Evolutionary conservation across 208 protist species (phyloP), one percentile per base, ranked within the genome.

Genomic region (Histomonas meleagridis): DNA sequence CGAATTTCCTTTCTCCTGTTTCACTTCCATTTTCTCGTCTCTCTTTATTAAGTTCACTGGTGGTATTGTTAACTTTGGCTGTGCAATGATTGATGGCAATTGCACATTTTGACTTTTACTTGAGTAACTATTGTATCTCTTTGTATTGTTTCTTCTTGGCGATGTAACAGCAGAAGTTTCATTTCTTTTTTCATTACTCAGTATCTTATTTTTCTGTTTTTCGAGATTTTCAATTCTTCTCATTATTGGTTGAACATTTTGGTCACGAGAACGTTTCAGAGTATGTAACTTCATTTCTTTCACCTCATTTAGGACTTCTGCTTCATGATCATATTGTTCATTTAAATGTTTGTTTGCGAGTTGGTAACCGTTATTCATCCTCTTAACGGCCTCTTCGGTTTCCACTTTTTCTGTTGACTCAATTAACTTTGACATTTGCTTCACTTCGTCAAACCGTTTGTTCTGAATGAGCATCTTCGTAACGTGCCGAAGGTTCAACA

Each of bases 261-360:
- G 43, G 4, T 86, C 76, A 5, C 43, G 23, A 5, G 46, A 49
- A 38, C 76, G 23, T 16, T 32, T 12, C n/a, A 86, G 51, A 28
- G 51, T 86, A 86, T 86, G 46, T 18, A 51, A 40, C 28, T 48
- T 51, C 46, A 51, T 86, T 21, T 86, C 76, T 18, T 86, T 38
- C 10, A 51, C 55, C 9, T 40, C 23, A 9, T 49, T 0, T 16
- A 86, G 51, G 0, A 86, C 46, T 55, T 86, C n/a, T 57, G 32
- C 3, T 55, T 86, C 76, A 55, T 86, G 76, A 43, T 86, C 76
- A 55, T 38, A 86, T 55, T 86, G 43, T 43, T 86, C 76, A 55
- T 51, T 32, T 55, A 86, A 55, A 43, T 28, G 40, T 55, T 86
- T 40, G 38, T 86, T 46, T 38, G 76, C 76, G 0, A 46, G 18